Evolutionary conservation across 352 stramenopile species (phyloP), one percentile per base, ranked within the genome.

Genomic region (Phytophthora colocasiae): DNA sequence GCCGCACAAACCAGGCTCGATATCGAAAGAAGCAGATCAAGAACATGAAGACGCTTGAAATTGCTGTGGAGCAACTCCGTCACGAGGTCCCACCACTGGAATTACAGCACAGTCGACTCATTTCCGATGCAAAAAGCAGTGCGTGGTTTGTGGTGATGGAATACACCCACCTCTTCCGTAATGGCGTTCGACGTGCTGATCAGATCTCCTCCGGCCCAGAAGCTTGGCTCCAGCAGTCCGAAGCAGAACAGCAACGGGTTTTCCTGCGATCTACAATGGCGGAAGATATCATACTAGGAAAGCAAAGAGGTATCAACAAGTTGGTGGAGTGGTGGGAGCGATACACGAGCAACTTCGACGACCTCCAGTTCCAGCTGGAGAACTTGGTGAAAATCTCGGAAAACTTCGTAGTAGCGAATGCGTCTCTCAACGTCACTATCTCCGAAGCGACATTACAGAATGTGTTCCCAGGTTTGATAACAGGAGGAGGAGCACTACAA

Each of bases 1-100:
- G 77, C 52, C 74, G 77, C 22, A 58, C 31, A 1, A 86, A 86
- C 58, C 74, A 86, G 52, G 75, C 74, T 50, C 65, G 75, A 4
- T 86, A 86, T 49, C 68, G 77, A 36, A 73, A 69, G 54, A 84
- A 81, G 26, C 73, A 81, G 38, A 53, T 50, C 0, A 29, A 63
- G 6, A 36, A 58, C 19, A 26, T 17, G 1, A 55, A 69, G 6
- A 49, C 62, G 1, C 49, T 81, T 2, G 70, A 79, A 22, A 26
- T 53, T 14, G 53, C 17, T 10, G 73, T 80, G 6, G 39, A 50
- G 0, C 38, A 68, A 9, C 67, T 85, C 0, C 61, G 44, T 5
- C 48, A 38, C 0, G 58, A 82, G 46, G 57, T 85, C 26, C 48
- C 22, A 22, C 26, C 54, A 8, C 53, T 76, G 10, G 68, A 76